Base-by-base conservation (phyloP, 2,329 filamentous ascomycete species). In the Alternaria solani region DNA sequence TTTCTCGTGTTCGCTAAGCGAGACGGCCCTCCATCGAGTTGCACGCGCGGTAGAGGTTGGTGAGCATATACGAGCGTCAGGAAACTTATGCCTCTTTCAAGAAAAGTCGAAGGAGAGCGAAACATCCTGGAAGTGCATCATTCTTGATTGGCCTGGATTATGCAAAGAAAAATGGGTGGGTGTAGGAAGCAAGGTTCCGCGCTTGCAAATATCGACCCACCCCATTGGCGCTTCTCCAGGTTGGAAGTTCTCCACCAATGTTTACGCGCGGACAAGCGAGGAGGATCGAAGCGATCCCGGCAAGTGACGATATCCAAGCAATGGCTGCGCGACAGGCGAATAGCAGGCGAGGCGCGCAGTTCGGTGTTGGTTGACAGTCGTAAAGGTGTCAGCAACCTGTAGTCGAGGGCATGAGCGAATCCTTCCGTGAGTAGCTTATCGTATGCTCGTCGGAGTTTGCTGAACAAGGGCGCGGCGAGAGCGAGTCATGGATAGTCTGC, bases 141-240 rank as follows among this genome's bases (percentile, higher is more conserved):
- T 7, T 36, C 16, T 25, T 34, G 23, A 51, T 57, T 51, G 51
- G 58, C 32, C 30, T 36, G 25, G 5, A 26, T 18, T 30, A 38
- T 26, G 51, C 16, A 25, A 48, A 38, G 34, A 23, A 30, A 46
- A 36, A 44, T 26, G 46, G 25, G 44, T 53, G 16, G 38, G 49
- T 26, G 41, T 30, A 39, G 32, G 30, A 55, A 55, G 42, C 34
- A 38, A 32, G 46, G 39, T 63, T 47, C 48, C 41, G 32, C 51
- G 39, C 28, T 59, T 47, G 25, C 14, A 18, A 44, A 42, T 26
- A 32, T 32, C 20, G 51, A 47, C 16, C 47, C 34, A 43, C 26
- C 26, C 55, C 34, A 73, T 73, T 72, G 69, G 71, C 57, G 63
- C 60, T 66, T 64, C 62, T 59, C 51, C 51, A 64, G 57, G 66